phyloP scores from a whole-genome alignment of 306 rosid genomes.

The cucumber (Cucumis sativus) region Cucumber_9930_V3 NC_026659.2:22103501-22104000 shows the following conservation, averaged over 20 bases:
- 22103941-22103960: not conserved
- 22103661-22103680: not conserved
- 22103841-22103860: too few species aligned
- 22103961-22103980: not conserved
- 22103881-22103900: too few species aligned
- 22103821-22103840: too few species aligned
- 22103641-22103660: constrained; percentile 4
- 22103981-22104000: too few species aligned
- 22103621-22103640: not conserved
- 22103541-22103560: not conserved
- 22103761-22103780: not conserved
- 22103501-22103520: too few species aligned
- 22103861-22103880: too few species aligned
- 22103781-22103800: not conserved
- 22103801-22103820: too few species aligned
- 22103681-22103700: not conserved
- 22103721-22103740: not conserved
- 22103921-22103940: too few species aligned
- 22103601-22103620: not conserved
- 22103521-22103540: not conserved
- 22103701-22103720: not conserved
- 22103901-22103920: too few species aligned
- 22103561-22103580: not conserved
- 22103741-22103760: not conserved
- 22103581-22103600: not conserved